Conservation (phyloP, 192 early-diverging fungal species). For the Fimicolochytrium jonesii region DNA sequence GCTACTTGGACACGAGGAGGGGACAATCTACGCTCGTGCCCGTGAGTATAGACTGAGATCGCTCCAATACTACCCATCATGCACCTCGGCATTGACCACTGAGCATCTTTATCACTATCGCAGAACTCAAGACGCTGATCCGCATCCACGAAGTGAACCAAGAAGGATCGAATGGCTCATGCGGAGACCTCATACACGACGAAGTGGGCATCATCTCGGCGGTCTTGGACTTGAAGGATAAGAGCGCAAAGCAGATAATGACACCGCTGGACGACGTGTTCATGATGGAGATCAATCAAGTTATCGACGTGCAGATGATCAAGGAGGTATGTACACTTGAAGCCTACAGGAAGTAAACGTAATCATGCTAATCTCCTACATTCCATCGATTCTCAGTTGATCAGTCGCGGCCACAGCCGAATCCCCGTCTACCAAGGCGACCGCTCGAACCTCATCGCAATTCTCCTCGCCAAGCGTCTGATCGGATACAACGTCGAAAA, state of each 20-base stretch:
- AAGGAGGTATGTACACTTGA: slow-evolving; percentile 6
- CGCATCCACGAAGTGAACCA: slow-evolving; percentile 44
- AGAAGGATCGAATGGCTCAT: slow-evolving; percentile 12
- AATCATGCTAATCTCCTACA: no score
- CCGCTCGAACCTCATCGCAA: slow-evolving; percentile 38
- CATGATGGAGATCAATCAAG: slow-evolving; percentile 31
- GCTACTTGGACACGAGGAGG: slow-evolving; percentile 78
- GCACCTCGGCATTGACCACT: no score
- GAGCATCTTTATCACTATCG: not conserved
- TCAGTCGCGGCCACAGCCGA: slow-evolving; percentile 42
- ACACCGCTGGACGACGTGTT: slow-evolving; percentile 46
- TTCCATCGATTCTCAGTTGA: no score
- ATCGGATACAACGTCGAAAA: slow-evolving; percentile 45
- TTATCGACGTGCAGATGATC: slow-evolving; percentile 15
- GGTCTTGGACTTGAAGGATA: slow-evolving; percentile 46
- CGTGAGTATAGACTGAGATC: slow-evolving; percentile 20
- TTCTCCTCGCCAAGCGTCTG: slow-evolving; percentile 40
- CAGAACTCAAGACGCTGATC: slow-evolving; percentile 47
- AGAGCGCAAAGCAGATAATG: slow-evolving; percentile 48
- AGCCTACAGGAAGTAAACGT: no score
- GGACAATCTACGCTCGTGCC: slow-evolving; percentile 67
- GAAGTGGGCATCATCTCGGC: slow-evolving; percentile 49
- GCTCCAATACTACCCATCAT: no score
- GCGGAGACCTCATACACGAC: slow-evolving; percentile 38
- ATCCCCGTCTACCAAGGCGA: slow-evolving; percentile 41